Evolutionary conservation across 768 basidiomycete species (phyloP).

Genomic region (Clavulina sp.): DNA sequence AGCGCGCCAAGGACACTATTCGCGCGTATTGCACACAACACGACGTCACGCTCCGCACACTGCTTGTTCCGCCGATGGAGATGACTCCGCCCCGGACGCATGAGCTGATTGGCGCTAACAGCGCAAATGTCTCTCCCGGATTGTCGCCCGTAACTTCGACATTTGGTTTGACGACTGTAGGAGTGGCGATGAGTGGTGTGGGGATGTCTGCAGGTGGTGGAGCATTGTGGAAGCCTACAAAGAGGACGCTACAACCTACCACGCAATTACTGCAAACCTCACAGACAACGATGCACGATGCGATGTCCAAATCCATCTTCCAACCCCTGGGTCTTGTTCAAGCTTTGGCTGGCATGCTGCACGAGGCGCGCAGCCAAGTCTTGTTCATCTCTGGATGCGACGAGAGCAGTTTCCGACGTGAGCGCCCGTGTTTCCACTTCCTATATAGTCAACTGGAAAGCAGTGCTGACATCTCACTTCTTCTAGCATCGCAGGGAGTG

Average conservation of each 20-base stretch:
- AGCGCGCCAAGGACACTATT: conserved; percentile 2
- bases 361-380: not conserved
- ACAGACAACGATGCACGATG: not conserved
- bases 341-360: not conserved
- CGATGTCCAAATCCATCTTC: not conserved
- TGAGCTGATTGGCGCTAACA: too few species aligned
- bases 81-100: too few species aligned
- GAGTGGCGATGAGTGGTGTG: not conserved
- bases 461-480: too few species aligned
- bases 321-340: not conserved
- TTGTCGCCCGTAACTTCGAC: not conserved
- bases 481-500: conserved; percentile 3
- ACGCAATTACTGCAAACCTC: not conserved
- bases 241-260: not conserved
- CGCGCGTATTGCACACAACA: conserved; percentile 7
- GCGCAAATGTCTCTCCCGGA: too few species aligned
- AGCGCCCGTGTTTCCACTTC: not conserved
- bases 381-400: not conserved
- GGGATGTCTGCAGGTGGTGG: not conserved
- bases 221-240: too few species aligned
- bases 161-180: not conserved
- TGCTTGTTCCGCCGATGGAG: conserved; percentile 4
- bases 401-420: not conserved
- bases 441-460: too few species aligned
- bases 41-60: conserved; percentile 1